These are phyloP conservation scores for Lentinula novae-zelandiae DNA, from an alignment of 1,284 basidiomycete species.

Conservation along the genomic window DNA sequence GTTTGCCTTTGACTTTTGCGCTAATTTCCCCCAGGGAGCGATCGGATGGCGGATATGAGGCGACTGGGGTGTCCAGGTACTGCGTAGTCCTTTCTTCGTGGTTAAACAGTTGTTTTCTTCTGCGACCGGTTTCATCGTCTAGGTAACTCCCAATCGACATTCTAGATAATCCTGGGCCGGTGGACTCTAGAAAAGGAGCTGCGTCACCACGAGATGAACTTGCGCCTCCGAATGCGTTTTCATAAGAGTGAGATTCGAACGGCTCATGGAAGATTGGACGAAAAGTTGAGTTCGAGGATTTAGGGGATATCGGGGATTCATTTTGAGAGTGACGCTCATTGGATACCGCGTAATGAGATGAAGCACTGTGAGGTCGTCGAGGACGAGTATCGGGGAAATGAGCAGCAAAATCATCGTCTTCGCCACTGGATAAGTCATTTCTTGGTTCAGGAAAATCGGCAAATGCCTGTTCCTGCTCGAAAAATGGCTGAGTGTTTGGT, in stretches of 20 bases:
- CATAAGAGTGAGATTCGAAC: neutral
- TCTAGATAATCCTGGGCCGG: neutral
- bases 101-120: constrained; percentile 8
- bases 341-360: neutral
- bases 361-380: neutral
- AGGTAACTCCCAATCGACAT: neutral
- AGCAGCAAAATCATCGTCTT: constrained; percentile 8
- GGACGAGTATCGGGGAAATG: neutral
- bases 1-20: constrained; percentile 14
- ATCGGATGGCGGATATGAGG: neutral
- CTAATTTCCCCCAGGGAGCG: constrained; percentile 3
- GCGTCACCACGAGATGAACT: neutral
- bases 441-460: constrained; percentile 8
- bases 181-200: neutral
- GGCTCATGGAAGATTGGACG: neutral
- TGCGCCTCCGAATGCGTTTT: neutral
- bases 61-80: neutral
- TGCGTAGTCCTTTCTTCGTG: neutral
- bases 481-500: neutral
- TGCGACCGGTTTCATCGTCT: constrained; percentile 3
- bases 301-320: neutral
- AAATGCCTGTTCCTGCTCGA: constrained; percentile 3
- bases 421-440: constrained; percentile 9
- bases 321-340: constrained; percentile 1
- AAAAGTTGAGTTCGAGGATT: neutral